A percentile compares a stretch with the other conserved stretches of the same genome.
These are phyloP conservation scores for Marvania coccoides DNA, from an alignment of 139 green algal genomes.

Conservation along the genomic window DNA sequence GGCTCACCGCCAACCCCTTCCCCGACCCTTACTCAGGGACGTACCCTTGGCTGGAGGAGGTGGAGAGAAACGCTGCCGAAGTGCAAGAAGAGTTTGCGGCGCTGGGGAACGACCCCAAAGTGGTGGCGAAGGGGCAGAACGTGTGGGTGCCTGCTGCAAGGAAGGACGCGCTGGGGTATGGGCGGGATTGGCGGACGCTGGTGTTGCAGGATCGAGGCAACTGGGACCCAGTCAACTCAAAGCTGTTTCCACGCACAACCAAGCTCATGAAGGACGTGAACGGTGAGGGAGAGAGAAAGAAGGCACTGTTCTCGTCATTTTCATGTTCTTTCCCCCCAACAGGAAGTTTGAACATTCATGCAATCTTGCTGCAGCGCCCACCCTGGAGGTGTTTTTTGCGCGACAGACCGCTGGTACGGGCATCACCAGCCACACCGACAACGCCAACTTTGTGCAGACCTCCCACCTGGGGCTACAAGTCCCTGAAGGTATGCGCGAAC, in stretches of 20 bases:
- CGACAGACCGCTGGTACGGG: conserved; percentile 29
- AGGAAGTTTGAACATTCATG: background rate
- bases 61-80: conserved; percentile 4
- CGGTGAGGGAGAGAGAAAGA: background rate
- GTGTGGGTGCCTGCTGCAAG: conserved; percentile 32
- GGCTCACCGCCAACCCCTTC: conserved; percentile 20
- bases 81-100: conserved; percentile 19
- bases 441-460: conserved; percentile 38
- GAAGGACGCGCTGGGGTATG: conserved; percentile 35
- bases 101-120: conserved; percentile 12
- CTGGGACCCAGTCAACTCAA: conserved; percentile 22
- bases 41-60: conserved; percentile 20
- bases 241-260: conserved; percentile 37
- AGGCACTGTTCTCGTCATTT: background rate
- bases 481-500: no score
- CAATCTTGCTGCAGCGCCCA: conserved; percentile 6
- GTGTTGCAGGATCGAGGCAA: conserved; percentile 42
- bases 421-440: conserved; percentile 34
- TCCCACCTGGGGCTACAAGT: conserved; percentile 34
- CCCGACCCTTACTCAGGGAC: conserved; percentile 1
- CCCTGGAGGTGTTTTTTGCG: conserved; percentile 45
- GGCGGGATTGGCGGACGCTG: conserved; percentile 44
- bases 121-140: conserved; percentile 20
- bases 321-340: background rate
- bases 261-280: conserved; percentile 27